Percentiles rank a stretch among this genome's conserved stretches.
Evolutionary conservation across 768 basidiomycete genomes (phyloP).

Genomic region (Collybiopsis confluens): DNA sequence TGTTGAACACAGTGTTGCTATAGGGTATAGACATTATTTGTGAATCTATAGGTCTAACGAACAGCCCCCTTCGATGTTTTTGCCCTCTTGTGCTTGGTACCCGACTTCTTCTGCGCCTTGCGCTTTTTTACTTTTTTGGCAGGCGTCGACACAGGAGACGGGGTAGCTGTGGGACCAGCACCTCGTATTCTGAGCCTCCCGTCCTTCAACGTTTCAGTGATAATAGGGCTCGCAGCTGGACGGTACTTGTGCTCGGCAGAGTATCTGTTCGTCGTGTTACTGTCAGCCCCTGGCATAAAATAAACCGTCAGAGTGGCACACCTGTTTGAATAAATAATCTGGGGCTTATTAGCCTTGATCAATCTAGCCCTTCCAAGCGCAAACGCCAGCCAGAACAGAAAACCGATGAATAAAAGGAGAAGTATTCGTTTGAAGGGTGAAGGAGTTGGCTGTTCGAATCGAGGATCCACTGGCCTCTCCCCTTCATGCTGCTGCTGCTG

Average conservation of each 20-base stretch:
- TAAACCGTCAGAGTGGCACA: no score
- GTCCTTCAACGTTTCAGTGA: constrained; percentile 73
- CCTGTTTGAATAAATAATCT: constrained; percentile 63
- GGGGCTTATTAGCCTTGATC: constrained; percentile 22
- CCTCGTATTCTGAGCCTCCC: constrained; percentile 70
- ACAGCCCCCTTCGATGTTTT: constrained; percentile 17
- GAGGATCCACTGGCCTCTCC: constrained; percentile 16
- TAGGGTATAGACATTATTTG: no score
- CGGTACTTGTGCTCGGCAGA: constrained; percentile 79
- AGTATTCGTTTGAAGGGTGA: constrained; percentile 36
- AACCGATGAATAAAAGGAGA: constrained; percentile 28
- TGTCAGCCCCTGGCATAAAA: no score
- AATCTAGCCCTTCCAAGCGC: constrained; percentile 21
- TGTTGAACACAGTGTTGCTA: no score
- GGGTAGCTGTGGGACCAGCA: constrained; percentile 40
- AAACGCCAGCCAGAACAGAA: constrained; percentile 33
- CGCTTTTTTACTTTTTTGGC: constrained; percentile 17
- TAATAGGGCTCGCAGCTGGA: constrained; percentile 80
- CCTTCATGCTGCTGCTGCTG: not conserved
- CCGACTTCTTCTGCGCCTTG: constrained; percentile 16
- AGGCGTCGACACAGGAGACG: constrained; percentile 14
- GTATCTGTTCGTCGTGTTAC: constrained; percentile 53
- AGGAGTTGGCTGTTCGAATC: constrained; percentile 33
- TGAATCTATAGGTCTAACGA: no score
- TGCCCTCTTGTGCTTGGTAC: constrained; percentile 15